Evolutionary conservation across 306 rosid genomes (phyloP), one percentile per base, ranked within the genome.

Genomic region (Boehmeria nivea): DNA sequence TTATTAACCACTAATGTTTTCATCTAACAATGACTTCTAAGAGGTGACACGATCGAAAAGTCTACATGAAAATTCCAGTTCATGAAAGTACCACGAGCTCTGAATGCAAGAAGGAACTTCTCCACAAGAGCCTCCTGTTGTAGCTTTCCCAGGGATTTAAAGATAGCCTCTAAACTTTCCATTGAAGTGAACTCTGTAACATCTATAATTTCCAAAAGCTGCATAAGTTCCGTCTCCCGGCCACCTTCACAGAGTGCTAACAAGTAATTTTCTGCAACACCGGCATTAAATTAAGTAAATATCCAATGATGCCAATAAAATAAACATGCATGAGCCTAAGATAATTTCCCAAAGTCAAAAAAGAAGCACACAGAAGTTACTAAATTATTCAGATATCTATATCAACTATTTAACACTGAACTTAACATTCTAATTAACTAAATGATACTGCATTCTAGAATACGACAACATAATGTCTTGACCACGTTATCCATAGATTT

Each of bases 211-310:
- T 82, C 80, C 77, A 87, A 60, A 60, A 84, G 55, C 77, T 74
- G 79, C 75, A 75, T 70, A 57, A 91, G 66, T 60, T 91, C 81
- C 66, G 66, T 55, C 55, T 60, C 79, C 72, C 82, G 68, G 47
- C 77, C 83, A 60, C 86, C 67, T 72, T 87, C 95, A 75, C 83
- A 84, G 54, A 84, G 93, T 28, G 95, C 98, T 78, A 78, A 60
- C 69, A 91, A 67, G 73, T 78, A 87, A 57, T 57, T 76, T 68
- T 82, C 98, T 91, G 85, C 83, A 80, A 69, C 66, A n/a, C n/a
- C n/a, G n/a, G n/a, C n/a, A n/a, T n/a, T 76, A 18, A 39, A 63
- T 66, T 66, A 16, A 65, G 52, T 71, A 76, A 38, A 60, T 49
- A 60, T 23, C 38, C 54, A 36, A 48, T 45, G 52, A 20, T 49